Percentiles rank a stretch among this genome's conserved stretches.
Conservation (phyloP, 495 filamentous ascomycete genomes). For the Venustampulla echinocandica region DNA sequence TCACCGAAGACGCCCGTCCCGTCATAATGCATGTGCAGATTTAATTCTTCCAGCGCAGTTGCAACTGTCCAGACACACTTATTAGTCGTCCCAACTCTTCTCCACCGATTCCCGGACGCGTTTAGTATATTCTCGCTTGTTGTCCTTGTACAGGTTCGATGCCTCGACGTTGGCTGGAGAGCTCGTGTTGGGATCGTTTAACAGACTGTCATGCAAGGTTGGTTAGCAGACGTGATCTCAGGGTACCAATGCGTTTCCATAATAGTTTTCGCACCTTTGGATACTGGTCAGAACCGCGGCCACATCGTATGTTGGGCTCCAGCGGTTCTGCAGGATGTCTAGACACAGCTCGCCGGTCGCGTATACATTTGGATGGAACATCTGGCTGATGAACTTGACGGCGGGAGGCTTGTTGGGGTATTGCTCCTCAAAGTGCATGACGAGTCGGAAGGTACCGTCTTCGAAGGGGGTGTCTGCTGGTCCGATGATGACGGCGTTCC, state of each 20-base stretch:
- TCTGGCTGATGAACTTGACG: conserved; percentile 96
- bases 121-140: conserved; percentile 91
- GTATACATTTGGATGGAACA: conserved; percentile 99
- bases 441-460: conserved; percentile 92
- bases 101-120: conserved; percentile 93
- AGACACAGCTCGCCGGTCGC: conserved; percentile 93
- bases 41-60: too few relatives aligned
- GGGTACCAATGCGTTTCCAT: neutral
- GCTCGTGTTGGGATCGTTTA: conserved; percentile 96
- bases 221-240: conserved; percentile 1
- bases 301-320: conserved; percentile 98
- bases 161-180: conserved; percentile 97
- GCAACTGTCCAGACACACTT: too few relatives aligned
- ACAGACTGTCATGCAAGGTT: conserved; percentile 49
- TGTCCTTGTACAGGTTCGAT: conserved; percentile 97
- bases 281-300: conserved; percentile 95
- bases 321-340: conserved; percentile 95
- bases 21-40: neutral
- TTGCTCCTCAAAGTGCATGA: conserved; percentile 98
- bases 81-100: conserved; percentile 97
- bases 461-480: conserved; percentile 97
- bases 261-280: conserved; percentile 75
- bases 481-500: conserved; percentile 98
- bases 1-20: neutral
- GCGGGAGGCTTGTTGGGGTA: conserved; percentile 97